These are phyloP conservation scores for Geotrichum europaeum DNA, from an alignment of 1,139 yeast species.

Conservation along the genomic window DNA sequence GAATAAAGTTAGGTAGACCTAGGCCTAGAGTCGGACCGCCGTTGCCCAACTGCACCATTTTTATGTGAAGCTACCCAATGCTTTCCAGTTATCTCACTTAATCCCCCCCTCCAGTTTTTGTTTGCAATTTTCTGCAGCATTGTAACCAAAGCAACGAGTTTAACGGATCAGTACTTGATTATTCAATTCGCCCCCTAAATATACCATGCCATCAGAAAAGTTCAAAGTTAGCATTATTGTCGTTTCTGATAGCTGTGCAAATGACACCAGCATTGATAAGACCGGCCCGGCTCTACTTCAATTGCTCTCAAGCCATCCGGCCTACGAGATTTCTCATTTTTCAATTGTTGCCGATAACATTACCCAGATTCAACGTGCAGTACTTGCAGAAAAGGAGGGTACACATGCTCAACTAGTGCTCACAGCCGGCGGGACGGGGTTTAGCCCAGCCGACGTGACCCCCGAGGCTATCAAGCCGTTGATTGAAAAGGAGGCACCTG, in stretches of 20 bases:
- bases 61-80: neutral
- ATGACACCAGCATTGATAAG: constrained; percentile 31
- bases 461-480: constrained; percentile 45
- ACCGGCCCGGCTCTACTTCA: constrained; percentile 25
- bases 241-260: constrained; percentile 38
- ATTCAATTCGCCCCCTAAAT: neutral
- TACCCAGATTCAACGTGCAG: constrained; percentile 30
- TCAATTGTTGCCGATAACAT: constrained; percentile 33
- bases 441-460: constrained; percentile 40
- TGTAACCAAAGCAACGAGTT: neutral
- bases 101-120: neutral
- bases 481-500: constrained; percentile 42
- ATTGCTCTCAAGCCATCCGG: constrained; percentile 2
- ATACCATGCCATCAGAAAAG: neutral
- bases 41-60: neutral
- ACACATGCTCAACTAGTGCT: constrained; percentile 30
- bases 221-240: constrained; percentile 33
- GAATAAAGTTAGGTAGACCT: too few species aligned
- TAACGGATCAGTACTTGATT: neutral
- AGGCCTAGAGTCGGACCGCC: neutral
- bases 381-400: constrained; percentile 22
- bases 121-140: too few species aligned
- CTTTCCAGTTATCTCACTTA: neutral
- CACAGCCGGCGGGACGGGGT: constrained; percentile 50
- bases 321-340: constrained; percentile 18